Evolutionary conservation across 1,139 yeast genomes (phyloP), one percentile per base, ranked within the genome.

Genomic region (Spathaspora sp.): DNA sequence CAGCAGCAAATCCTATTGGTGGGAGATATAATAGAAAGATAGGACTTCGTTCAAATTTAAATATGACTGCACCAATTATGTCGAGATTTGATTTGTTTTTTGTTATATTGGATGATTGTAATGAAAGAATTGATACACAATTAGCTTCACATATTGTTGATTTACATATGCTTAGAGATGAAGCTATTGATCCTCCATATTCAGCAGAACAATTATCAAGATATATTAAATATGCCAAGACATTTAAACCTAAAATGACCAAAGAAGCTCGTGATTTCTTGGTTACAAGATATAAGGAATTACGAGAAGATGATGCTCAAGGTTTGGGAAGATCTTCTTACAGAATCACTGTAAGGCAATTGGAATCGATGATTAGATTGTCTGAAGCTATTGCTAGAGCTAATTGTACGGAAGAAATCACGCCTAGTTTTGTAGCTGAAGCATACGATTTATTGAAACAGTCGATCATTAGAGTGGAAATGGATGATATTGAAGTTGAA

Each of bases 31-130:
- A 93, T 67, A 79, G 97, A 51, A 90, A 89, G 61, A 66, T 84
- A 42, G 88, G 96, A 1, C 76, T 93, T 51, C 76, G 97, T 52
- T 84, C 96, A 44, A 93, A 93, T 62, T 78, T 95, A 60, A 86
- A 87, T 60, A 90, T 93, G 97, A 89, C 97, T n/a, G 98, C 98
- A 1, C 99, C 99, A 2, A 93, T 93, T 64, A 93, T 93, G 97
- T 91, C 98, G 29, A 85, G 99, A 71, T 93, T 93, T 63, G 99
- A 93, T 68, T 71, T 95, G 54, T 95, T 95, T 64, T 93, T 95
- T 61, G 98, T 93, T 31, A 86, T 93, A 45, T 74, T 93, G 54
- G 99, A 93, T 68, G 99, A 95, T 60, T 89, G 97, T 62, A 93
- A 93, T 60, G 97, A 89, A 61, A 80, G 84, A 56, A 79, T 91